phyloP scores from a whole-genome alignment of 305 asterid species.

The Withania somnifera region DNA sequence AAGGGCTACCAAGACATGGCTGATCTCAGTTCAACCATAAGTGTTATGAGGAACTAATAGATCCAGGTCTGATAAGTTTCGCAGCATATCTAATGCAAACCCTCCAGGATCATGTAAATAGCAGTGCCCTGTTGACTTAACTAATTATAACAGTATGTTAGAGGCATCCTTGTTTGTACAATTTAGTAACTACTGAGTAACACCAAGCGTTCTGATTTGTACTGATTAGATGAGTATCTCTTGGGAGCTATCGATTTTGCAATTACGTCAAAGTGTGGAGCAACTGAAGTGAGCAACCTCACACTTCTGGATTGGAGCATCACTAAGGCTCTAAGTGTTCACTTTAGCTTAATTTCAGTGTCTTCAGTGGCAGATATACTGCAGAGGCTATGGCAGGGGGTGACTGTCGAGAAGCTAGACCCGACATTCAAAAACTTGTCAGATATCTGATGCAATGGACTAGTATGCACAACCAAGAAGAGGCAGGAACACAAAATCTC shows the following conservation, averaged over 20 bases:
- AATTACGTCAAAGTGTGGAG: not conserved
- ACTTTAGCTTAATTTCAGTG: not conserved
- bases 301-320: not conserved
- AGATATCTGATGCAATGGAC: not conserved
- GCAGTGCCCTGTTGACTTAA: not conserved
- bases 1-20: constrained; percentile 37
- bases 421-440: not conserved
- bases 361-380: not conserved
- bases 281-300: not conserved
- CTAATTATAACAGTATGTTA: not conserved
- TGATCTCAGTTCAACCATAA: constrained; percentile 33
- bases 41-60: constrained; percentile 21
- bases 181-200: not conserved
- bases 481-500: not conserved
- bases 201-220: not conserved
- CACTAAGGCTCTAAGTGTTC: not conserved
- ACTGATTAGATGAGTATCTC: not conserved
- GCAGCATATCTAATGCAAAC: not conserved
- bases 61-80: constrained; percentile 1
- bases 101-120: not conserved
- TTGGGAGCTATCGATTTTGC: not conserved
- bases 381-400: not conserved
- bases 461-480: not conserved
- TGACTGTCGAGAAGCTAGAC: not conserved
- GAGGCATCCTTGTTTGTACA: not conserved